Evolutionary conservation across 106 monocot genomes (phyloP).

Genomic region (Ottelia alismoides): DNA sequence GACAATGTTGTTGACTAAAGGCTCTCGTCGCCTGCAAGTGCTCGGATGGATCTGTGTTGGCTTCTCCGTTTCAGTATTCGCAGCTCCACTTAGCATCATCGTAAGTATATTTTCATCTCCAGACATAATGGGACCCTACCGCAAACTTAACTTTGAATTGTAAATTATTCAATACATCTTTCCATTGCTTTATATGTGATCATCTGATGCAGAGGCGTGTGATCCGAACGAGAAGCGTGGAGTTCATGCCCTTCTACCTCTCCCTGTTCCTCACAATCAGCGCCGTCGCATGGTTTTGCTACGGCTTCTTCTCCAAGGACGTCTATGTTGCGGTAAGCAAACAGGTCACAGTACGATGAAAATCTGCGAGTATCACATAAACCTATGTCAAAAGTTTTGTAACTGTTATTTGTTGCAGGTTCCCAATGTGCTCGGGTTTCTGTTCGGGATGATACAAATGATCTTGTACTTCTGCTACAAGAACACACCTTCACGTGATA

Average conservation of each 20-base stretch:
- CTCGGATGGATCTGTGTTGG: constrained; percentile 1
- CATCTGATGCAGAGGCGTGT: constrained; percentile 60
- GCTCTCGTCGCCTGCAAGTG: neutral
- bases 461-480: constrained; percentile 42
- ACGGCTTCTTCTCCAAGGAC: constrained; percentile 40
- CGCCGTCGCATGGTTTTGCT: constrained; percentile 41
- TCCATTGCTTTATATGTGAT: too few species aligned
- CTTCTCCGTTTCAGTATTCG: constrained; percentile 15
- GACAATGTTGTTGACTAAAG: constrained; percentile 7
- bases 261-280: constrained; percentile 50
- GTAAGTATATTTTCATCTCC: too few species aligned
- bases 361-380: neutral
- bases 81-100: constrained; percentile 10
- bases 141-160: too few species aligned
- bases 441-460: constrained; percentile 55
- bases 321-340: constrained; percentile 36
- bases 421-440: constrained; percentile 54
- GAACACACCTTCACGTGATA: too few species aligned
- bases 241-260: constrained; percentile 59
- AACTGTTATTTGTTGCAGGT: too few species aligned
- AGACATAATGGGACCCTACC: too few species aligned
- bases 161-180: too few species aligned
- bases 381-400: too few species aligned
- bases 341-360: neutral
- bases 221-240: constrained; percentile 46